These are phyloP conservation scores for Colletotrichum somersetense DNA, from an alignment of 2,329 filamentous ascomycete species.

Conservation along the genomic window DNA sequence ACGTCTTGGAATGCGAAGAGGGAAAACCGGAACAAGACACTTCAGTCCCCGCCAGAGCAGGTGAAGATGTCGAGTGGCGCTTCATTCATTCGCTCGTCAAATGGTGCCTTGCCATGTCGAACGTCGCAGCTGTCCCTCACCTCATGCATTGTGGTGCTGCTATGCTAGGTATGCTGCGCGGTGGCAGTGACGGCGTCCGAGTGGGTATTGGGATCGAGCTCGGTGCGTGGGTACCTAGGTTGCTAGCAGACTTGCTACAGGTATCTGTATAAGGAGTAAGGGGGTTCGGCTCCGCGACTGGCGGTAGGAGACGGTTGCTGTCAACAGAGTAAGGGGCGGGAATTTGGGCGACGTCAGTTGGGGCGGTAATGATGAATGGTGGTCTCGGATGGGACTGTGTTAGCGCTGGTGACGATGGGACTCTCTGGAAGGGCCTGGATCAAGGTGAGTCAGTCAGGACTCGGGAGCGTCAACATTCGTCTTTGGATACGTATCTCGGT, in stretches of 20 bases:
- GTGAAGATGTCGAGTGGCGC: not conserved
- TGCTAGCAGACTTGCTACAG: too few species aligned
- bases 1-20: not conserved
- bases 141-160: not conserved
- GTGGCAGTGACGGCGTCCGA: not conserved
- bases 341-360: constrained; percentile 38
- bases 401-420: constrained; percentile 22
- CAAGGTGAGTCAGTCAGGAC: constrained; percentile 11
- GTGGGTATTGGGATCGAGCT: not conserved
- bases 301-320: constrained; percentile 5
- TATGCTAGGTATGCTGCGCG: not conserved
- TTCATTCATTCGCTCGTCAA: constrained; percentile 5
- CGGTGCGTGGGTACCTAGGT: too few species aligned
- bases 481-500: constrained; percentile 6
- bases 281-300: constrained; percentile 28
- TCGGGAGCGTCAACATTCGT: constrained; percentile 6
- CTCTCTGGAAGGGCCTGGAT: not conserved
- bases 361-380: constrained; percentile 2
- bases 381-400: constrained; percentile 5
- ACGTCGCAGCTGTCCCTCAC: constrained; percentile 10
- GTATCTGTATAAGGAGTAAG: not conserved
- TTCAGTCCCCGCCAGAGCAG: not conserved
- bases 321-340: constrained; percentile 11
- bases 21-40: not conserved
- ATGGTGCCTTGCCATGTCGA: not conserved